Conservation (phyloP, 352 stramenopile genomes). For the Pythium utonaiense region DNA sequence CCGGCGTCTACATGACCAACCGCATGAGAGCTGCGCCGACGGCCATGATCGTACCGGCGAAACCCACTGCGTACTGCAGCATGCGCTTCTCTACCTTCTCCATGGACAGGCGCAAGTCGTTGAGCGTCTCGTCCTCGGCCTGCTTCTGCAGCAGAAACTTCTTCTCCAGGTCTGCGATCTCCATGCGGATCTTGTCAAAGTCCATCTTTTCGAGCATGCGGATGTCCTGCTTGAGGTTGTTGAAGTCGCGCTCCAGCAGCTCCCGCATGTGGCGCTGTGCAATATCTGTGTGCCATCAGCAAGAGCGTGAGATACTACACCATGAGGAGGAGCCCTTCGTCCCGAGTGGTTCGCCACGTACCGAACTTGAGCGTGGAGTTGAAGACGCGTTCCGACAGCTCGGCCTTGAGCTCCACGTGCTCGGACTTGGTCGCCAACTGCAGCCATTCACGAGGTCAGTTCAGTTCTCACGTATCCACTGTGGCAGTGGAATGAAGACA, state of each 20-base stretch:
- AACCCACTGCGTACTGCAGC: slow-evolving; percentile 85
- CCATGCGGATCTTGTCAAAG: slow-evolving; percentile 87
- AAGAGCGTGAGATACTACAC: no score
- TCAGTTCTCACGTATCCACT: not conserved
- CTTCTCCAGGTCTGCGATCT: slow-evolving; percentile 85
- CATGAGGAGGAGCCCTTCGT: no score
- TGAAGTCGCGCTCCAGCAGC: slow-evolving; percentile 86
- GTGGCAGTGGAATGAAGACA: not conserved
- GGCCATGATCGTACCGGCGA: slow-evolving; percentile 85
- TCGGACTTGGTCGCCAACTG: slow-evolving; percentile 85
- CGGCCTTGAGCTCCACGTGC: slow-evolving; percentile 80
- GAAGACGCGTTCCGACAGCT: slow-evolving; percentile 85
- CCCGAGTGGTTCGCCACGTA: slow-evolving; percentile 21
- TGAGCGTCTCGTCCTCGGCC: slow-evolving; percentile 83
- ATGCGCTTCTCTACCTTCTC: slow-evolving; percentile 89
- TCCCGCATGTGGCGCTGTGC: slow-evolving; percentile 86
- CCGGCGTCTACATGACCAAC: slow-evolving; percentile 51
- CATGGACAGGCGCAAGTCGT: slow-evolving; percentile 84
- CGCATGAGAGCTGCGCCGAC: slow-evolving; percentile 73
- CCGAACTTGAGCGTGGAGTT: slow-evolving; percentile 89
- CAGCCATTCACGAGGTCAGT: not conserved
- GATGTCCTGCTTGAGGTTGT: slow-evolving; percentile 88
- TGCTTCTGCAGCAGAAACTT: slow-evolving; percentile 90
- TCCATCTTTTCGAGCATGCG: slow-evolving; percentile 89
- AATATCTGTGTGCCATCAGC: slow-evolving; percentile 47